Evolutionary conservation across 257 asterid species (phyloP).

Genomic region (Craterostigma plantagineum): DNA sequence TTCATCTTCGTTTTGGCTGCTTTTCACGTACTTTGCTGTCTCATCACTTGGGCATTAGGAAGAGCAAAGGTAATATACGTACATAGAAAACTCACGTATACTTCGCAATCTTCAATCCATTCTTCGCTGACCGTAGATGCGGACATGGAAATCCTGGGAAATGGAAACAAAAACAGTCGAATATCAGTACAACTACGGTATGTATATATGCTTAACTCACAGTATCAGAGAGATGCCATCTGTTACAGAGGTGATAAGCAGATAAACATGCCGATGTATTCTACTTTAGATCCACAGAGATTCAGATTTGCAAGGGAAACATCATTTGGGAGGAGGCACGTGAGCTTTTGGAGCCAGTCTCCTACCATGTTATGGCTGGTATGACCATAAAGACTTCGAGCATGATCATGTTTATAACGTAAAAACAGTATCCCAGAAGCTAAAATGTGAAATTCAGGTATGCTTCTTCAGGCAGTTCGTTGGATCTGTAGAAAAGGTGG

Average conservation of each 20-base stretch:
- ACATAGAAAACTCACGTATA: too few species aligned
- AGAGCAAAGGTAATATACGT: conserved; percentile 43
- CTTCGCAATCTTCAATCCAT: not conserved
- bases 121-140: conserved; percentile 34
- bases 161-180: conserved; percentile 53
- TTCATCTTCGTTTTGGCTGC: conserved; percentile 75
- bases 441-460: conserved; percentile 16
- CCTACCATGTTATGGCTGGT: conserved; percentile 32
- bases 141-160: conserved; percentile 76
- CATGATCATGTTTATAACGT: not conserved
- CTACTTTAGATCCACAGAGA: conserved; percentile 64
- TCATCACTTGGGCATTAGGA: conserved; percentile 56
- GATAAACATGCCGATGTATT: not conserved
- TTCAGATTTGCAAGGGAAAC: conserved; percentile 89
- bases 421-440: too few species aligned
- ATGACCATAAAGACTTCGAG: conserved; percentile 3
- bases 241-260: not conserved
- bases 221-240: not conserved
- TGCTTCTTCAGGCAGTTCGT: conserved; percentile 48
- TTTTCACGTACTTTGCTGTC: conserved; percentile 57
- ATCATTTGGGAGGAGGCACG: conserved; percentile 68
- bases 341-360: conserved; percentile 39
- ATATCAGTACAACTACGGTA: conserved; percentile 72
- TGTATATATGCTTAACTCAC: not conserved
- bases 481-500: conserved; percentile 38